Percentiles rank a stretch among this genome's conserved stretches.
These are phyloP conservation scores for Trametopsis cervina DNA, from an alignment of 768 basidiomycete species.

Conservation along the genomic window DNA sequence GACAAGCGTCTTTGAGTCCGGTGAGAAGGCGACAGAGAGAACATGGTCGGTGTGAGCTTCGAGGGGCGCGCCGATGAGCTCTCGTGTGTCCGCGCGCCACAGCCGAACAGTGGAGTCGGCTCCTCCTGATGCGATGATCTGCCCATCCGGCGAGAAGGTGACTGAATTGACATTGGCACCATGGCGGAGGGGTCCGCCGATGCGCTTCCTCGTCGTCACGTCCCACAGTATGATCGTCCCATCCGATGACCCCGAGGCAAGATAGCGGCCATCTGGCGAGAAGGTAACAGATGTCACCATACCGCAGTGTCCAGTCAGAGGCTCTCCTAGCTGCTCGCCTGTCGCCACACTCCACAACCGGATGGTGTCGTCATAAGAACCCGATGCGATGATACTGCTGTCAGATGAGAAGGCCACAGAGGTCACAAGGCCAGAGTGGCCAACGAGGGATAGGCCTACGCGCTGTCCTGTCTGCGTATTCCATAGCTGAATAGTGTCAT, in stretches of 20 bases:
- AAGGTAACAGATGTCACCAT: not conserved
- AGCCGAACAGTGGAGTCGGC: conserved; percentile 17
- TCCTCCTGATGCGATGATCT: conserved; percentile 21
- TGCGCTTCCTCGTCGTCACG: too few species aligned
- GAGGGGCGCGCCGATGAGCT: conserved; percentile 16
- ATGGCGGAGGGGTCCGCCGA: conserved; percentile 11
- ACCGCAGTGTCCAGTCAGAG: too few species aligned
- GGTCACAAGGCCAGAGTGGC: conserved; percentile 7
- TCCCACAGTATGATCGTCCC: not conserved
- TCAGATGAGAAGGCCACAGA: conserved; percentile 15
- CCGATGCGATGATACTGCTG: conserved; percentile 19
- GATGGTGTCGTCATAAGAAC: conserved; percentile 20
- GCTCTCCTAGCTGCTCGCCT: too few species aligned
- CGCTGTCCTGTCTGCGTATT: conserved; percentile 1
- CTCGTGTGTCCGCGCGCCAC: too few species aligned
- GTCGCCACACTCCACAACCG: conserved; percentile 22
- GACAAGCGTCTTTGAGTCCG: conserved; percentile 16
- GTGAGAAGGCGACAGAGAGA: conserved; percentile 15
- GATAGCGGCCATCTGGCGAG: too few species aligned
- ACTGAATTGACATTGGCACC: conserved; percentile 14
- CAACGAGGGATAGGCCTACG: not conserved
- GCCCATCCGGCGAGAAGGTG: conserved; percentile 22
- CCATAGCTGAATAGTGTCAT: conserved; percentile 8
- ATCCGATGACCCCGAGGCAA: not conserved
- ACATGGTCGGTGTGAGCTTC: conserved; percentile 18